A percentile compares a stretch with the other conserved stretches of the same genome.
Evolutionary conservation across 2,329 filamentous ascomycete species (phyloP).

Genomic region (Colletotrichum siamense): DNA sequence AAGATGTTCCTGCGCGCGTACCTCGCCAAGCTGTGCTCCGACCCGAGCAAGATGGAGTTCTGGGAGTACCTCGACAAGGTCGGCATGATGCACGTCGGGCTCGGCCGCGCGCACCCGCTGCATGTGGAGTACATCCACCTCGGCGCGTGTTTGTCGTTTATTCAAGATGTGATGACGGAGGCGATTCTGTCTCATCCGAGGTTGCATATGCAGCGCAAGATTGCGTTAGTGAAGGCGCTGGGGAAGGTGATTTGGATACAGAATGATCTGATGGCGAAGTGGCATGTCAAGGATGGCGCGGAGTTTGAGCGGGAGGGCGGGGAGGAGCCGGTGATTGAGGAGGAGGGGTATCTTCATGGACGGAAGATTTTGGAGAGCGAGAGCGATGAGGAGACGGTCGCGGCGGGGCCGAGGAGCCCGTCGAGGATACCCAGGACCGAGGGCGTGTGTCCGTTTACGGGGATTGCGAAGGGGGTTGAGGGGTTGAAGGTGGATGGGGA

Average conservation of each 20-base stretch:
- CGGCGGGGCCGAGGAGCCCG: slow-evolving; percentile 2
- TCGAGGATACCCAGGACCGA: slow-evolving; percentile 21
- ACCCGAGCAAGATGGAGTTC: slow-evolving; percentile 77
- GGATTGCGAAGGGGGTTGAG: slow-evolving; percentile 19
- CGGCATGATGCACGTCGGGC: slow-evolving; percentile 83
- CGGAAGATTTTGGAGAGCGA: slow-evolving; percentile 59
- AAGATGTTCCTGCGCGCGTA: slow-evolving; percentile 83
- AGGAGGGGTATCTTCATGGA: slow-evolving; percentile 69
- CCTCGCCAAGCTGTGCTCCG: slow-evolving; percentile 74
- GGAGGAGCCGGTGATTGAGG: slow-evolving; percentile 58
- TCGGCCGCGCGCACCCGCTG: slow-evolving; percentile 72
- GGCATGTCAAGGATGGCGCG: slow-evolving; percentile 74
- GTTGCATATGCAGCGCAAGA: slow-evolving; percentile 71
- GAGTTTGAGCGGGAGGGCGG: slow-evolving; percentile 53
- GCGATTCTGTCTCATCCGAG: slow-evolving; percentile 76
- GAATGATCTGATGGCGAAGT: slow-evolving; percentile 85
- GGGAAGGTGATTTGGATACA: slow-evolving; percentile 88
- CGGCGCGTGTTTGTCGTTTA: slow-evolving; percentile 73
- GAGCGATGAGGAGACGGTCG: slow-evolving; percentile 33
- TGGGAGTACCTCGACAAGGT: slow-evolving; percentile 88
- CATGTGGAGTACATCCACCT: slow-evolving; percentile 85
- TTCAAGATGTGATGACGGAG: slow-evolving; percentile 79
- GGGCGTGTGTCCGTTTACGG: slow-evolving; percentile 30
- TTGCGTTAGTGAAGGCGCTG: slow-evolving; percentile 75
- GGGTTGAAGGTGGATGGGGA: background rate